Evolutionary conservation across 108 stramenopile species (phyloP).

Genomic region (Cyclotella sp.): DNA sequence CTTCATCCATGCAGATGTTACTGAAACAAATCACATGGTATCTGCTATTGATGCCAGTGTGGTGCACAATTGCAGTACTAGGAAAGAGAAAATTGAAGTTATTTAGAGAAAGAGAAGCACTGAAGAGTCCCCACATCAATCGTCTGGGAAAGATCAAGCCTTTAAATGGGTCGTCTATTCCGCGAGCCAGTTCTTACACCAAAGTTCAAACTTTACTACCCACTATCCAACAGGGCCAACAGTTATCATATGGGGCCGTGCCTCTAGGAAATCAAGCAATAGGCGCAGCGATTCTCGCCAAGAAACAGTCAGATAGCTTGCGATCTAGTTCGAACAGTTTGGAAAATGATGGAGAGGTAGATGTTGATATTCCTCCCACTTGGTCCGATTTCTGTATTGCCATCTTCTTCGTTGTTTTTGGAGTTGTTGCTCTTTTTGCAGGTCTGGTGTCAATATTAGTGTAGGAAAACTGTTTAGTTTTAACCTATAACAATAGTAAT

Average conservation of each 20-base stretch:
- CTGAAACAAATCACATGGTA: constrained; percentile 65
- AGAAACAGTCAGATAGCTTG: constrained; percentile 28
- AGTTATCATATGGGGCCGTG: constrained; percentile 36
- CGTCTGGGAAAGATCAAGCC: constrained; percentile 65
- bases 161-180: not conserved
- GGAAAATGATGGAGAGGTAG: constrained; percentile 55
- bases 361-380: constrained; percentile 60
- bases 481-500: too few species aligned
- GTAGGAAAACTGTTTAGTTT: not conserved
- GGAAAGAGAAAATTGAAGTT: constrained; percentile 58
- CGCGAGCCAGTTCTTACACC: constrained; percentile 16
- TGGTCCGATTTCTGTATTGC: constrained; percentile 73
- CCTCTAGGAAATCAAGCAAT: constrained; percentile 35
- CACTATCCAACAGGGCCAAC: constrained; percentile 4
- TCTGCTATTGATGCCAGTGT: constrained; percentile 69
- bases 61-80: constrained; percentile 62
- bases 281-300: constrained; percentile 34
- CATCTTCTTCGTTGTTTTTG: constrained; percentile 72
- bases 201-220: not conserved
- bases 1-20: not conserved
- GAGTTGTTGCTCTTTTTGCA: constrained; percentile 68
- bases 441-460: constrained; percentile 67
- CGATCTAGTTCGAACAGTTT: not conserved
- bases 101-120: constrained; percentile 62
- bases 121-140: constrained; percentile 80